Base-by-base conservation (phyloP, 345 rosid species). In the Excoecaria agallocha region DNA sequence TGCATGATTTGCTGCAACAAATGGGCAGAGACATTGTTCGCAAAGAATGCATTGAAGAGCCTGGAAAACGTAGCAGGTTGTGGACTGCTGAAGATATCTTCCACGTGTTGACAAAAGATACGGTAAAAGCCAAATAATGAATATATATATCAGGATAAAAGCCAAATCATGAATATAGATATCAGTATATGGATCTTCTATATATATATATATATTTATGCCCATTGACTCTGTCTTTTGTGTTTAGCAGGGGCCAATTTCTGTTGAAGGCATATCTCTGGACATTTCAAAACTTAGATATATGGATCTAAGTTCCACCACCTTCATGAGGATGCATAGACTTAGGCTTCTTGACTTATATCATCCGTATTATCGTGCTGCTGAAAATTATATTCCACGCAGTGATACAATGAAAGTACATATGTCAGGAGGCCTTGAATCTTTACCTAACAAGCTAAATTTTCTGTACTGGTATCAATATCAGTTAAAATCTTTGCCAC, bases 1-100 rank as follows among this genome's bases (percentile, higher is more conserved):
- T 68, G 71, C 71, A 68, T 50, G 71, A 68, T 50, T 51, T 68
- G 22, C 13, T 68, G 1, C 71, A 68, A 30, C 12, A 10, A 30
- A 68, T 51, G 71, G 71, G 71, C 39, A 50, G 45, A 37, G 58
- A 50, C 6, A 68, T 68, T 35, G 59, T 68, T 68, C n/a, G 45
- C 2, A 8, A 30, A 30, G 45, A 68, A 68, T 39, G 50, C 50
- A 8, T 35, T 4, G 52, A 35, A 37, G n/a, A 50, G 55, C 71
- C 46, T 49, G 12, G 59, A 4, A 16, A 51, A 3, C 19, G 71
- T 24, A 68, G 71, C 43, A 16, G 59, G 45, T 68, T 68, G 71
- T 68, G 71, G 71, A 24, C 9, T 68, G 41, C 56, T 8, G 3
- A 51, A 19, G 71, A 68, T 15, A 37, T 51, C 46, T 24, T 0